Evolutionary conservation across 1,139 yeast species (phyloP).

Genomic region (Suhomyces terraborum): DNA sequence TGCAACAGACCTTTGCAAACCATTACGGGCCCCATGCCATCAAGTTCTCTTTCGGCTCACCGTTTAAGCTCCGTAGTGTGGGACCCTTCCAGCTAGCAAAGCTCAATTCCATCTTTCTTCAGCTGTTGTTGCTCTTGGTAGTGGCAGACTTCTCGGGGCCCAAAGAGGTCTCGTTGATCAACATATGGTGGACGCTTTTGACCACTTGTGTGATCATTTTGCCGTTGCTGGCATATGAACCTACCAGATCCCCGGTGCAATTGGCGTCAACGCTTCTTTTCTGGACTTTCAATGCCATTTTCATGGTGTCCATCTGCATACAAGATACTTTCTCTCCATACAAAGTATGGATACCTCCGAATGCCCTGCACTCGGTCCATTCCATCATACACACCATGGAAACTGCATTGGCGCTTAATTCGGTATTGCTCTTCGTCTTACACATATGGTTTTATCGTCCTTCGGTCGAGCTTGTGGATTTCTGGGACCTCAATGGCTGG

Average conservation of each 20-base stretch:
- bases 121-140: constrained; percentile 21
- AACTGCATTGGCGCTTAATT: constrained; percentile 24
- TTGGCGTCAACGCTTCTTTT: constrained; percentile 35
- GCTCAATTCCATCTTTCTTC: constrained; percentile 27
- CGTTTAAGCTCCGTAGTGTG: constrained; percentile 29
- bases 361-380: constrained; percentile 20
- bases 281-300: constrained; percentile 37
- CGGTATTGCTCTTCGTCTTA: constrained; percentile 37
- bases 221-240: constrained; percentile 44
- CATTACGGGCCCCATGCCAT: constrained; percentile 30
- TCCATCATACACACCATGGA: constrained; percentile 21
- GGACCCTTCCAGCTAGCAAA: constrained; percentile 30
- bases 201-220: constrained; percentile 20
- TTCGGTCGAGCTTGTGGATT: constrained; percentile 43
- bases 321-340: constrained; percentile 34
- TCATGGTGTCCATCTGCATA: constrained; percentile 22
- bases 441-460: constrained; percentile 46
- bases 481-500: constrained; percentile 39
- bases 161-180: constrained; percentile 11
- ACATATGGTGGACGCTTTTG: constrained; percentile 2
- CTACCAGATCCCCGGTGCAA: constrained; percentile 33
- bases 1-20: constrained; percentile 23
- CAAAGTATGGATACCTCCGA: constrained; percentile 29
- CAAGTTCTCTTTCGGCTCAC: constrained; percentile 34
- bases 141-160: constrained; percentile 19